phyloP scores from a whole-genome alignment of 1,139 yeast species.

The Hansenula sp. region DNA sequence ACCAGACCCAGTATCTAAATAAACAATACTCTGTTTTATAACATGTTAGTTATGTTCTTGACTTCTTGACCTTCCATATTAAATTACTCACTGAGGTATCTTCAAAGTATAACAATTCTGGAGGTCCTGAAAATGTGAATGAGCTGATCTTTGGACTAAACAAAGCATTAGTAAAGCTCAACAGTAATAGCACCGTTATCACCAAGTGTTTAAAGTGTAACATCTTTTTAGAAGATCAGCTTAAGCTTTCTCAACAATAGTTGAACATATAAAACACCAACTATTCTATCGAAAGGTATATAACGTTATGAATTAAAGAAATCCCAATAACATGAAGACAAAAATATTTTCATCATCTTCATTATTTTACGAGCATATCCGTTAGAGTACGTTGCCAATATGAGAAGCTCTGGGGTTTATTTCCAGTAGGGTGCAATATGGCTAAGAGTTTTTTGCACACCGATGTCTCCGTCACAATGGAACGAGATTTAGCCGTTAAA shows the following conservation, averaged over 20 bases:
- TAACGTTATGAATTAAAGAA: too few species aligned
- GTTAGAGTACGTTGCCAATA: neutral
- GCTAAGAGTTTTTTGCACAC: neutral
- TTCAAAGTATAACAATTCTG: constrained; percentile 43
- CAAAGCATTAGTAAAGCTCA: constrained; percentile 10
- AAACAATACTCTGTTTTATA: constrained; percentile 28
- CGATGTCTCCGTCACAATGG: neutral
- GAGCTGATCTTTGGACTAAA: constrained; percentile 20
- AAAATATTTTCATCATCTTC: too few species aligned
- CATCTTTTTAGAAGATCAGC: neutral
- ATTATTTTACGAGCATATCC: neutral
- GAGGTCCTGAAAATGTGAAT: constrained; percentile 18
- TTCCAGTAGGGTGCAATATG: neutral
- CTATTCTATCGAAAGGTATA: too few species aligned
- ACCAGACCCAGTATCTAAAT: constrained; percentile 28
- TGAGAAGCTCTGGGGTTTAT: neutral
- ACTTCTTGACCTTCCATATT: neutral
- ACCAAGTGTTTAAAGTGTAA: neutral
- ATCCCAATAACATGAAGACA: too few species aligned
- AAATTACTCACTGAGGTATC: constrained; percentile 37
- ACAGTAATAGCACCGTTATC: constrained; percentile 27
- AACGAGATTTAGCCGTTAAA: too few species aligned
- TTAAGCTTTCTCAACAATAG: too few species aligned
- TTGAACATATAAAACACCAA: too few species aligned
- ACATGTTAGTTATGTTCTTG: neutral